These are phyloP conservation scores for Shiraia bambusicola DNA, from an alignment of 2,329 filamentous ascomycete genomes.

Conservation along the genomic window DNA sequence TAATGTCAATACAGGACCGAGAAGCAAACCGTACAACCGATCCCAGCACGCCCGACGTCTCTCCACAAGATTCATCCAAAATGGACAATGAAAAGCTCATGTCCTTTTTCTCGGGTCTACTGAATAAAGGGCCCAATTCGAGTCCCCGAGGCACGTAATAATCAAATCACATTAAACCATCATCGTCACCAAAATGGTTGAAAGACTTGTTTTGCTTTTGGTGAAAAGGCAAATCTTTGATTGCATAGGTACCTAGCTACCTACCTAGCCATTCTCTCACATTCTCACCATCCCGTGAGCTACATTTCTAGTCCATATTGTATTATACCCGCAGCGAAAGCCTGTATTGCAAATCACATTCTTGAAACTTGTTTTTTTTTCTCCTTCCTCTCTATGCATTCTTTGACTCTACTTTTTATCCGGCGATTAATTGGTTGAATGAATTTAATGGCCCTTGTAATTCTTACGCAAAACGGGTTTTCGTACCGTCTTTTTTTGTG, in stretches of 20 bases:
- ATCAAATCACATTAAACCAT: no score
- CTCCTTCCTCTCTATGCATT: background rate
- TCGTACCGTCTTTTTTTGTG: no score
- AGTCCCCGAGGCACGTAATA: conserved; percentile 26
- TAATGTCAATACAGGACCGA: conserved; percentile 35
- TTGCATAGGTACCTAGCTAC: background rate
- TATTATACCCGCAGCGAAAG: conserved; percentile 13
- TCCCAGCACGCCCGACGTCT: conserved; percentile 27
- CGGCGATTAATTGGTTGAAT: no score
- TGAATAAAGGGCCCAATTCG: conserved; percentile 35
- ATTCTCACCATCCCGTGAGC: background rate
- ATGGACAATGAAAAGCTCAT: conserved; percentile 45
- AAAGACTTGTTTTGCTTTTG: background rate
- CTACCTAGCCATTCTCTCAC: background rate
- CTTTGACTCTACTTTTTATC: no score
- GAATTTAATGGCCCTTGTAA: no score
- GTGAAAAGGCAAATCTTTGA: background rate
- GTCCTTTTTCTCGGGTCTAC: conserved; percentile 44
- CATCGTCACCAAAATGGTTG: no score
- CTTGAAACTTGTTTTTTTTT: background rate
- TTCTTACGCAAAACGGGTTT: no score
- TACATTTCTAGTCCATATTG: conserved; percentile 3
- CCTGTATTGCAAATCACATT: conserved; percentile 4
- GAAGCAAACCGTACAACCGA: conserved; percentile 38
- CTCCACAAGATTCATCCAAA: conserved; percentile 32